phyloP scores from a whole-genome alignment of 495 filamentous ascomycete species.

The Coniosporium apollinis region DNA sequence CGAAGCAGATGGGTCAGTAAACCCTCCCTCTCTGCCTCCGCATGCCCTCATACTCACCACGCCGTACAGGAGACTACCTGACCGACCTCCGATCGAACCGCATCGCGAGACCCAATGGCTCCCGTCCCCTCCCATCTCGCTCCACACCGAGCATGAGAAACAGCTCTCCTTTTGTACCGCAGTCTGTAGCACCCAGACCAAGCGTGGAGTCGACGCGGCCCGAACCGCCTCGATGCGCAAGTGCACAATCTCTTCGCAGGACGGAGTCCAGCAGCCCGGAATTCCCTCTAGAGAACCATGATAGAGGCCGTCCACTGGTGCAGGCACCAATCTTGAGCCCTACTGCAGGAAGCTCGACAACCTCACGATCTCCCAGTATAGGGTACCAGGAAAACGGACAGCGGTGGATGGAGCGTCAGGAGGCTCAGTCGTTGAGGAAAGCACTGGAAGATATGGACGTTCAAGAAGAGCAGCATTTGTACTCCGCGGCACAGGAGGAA shows the following conservation, averaged over 20 bases:
- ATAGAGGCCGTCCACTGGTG: background rate
- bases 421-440: conserved; percentile 57
- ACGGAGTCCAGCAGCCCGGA: background rate
- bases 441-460: conserved; percentile 70
- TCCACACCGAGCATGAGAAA: conserved; percentile 22
- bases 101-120: conserved; percentile 41
- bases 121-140: conserved; percentile 53
- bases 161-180: too few species aligned
- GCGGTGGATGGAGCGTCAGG: conserved; percentile 76
- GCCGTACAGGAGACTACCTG: conserved; percentile 52
- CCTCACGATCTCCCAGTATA: conserved; percentile 29
- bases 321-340: background rate
- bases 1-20: conserved; percentile 69
- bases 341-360: background rate
- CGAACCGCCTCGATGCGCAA: conserved; percentile 9
- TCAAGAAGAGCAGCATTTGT: conserved; percentile 49
- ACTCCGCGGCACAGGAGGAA: conserved; percentile 66
- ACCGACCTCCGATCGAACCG: conserved; percentile 65
- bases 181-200: conserved; percentile 25
- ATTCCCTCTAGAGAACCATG: background rate
- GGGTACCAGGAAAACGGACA: conserved; percentile 66
- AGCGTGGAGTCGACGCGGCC: conserved; percentile 30
- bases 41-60: conserved; percentile 14
- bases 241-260: conserved; percentile 2
- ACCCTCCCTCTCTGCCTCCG: conserved; percentile 9